Base-by-base conservation (phyloP, 257 asterid genomes). In the Forsythia suspensa region DNA sequence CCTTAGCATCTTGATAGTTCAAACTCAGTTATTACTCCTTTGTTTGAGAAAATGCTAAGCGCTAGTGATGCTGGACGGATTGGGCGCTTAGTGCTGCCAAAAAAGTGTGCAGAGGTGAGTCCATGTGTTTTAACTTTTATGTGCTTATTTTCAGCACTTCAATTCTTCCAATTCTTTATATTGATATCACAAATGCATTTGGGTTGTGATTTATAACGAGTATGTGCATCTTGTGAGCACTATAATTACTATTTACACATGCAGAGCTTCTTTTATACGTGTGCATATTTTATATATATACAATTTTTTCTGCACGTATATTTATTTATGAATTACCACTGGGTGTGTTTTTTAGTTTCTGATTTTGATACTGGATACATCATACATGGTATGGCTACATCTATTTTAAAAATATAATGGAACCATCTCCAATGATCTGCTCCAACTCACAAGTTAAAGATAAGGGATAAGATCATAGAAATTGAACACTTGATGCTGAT, bases 11-110 rank as follows among this genome's bases (percentile, higher is more conserved):
- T 77, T 82, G 73, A 70, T 76, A 91, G 98, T 82, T 87, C 94
- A 65, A 93, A 88, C 76, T 87, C 91, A 66, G 90, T 88, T 68
- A 89, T 93, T 29, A 91, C 89, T 70, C 98, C 99, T 59, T 81
- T 95, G 90, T 95, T 95, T 51, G 98, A 95, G 89, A 95, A 95
- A 89, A 91, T 88, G 90, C 84, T 95, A 75, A 95, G 96, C 76
- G 98, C 98, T 79, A 95, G 98, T 69, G 99, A 95, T 82, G 98
- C 99, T 79, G 96, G 99, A 69, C 82, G 92, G 84, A 86, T 95
- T 78, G 98, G 99, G 79, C 97, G 99, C 84, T 77, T 95, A 82
- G 96, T 95, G 76, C 90, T 95, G 70, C 99, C 99, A 36, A 95
- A 95, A 82, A 95, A 90, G 83, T 93, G 99, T 75, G 99, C 98